Base-by-base conservation (phyloP, 768 basidiomycete genomes). In the Russula sp. region DNA sequence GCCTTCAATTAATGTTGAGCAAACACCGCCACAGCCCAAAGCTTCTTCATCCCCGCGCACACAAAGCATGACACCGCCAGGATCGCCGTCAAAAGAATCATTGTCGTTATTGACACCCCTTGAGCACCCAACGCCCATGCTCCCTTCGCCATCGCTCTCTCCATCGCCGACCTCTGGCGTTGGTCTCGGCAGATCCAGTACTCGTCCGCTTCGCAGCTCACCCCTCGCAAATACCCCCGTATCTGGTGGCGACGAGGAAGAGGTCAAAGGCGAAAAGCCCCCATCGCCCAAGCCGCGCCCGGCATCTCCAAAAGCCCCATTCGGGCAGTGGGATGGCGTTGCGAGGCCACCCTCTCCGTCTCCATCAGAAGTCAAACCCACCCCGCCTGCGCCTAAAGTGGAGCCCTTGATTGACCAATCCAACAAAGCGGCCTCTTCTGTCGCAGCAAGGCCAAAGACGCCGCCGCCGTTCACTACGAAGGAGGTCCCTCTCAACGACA, bases 201-300 rank as follows among this genome's bases (percentile, higher is more conserved):
- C 87, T 8, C 82, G 85, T 7, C 89, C 89, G 0, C 73, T 79
- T 3, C 83, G 87, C n/a, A 91, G 90, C 67, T 91, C 90, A 3
- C 90, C 90, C 1, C 76, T 91, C 54, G 85, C 89, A 4, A 83
- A 73, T 61, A 76, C 79, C 6, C 57, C 75, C 75, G 59, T 82
- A 77, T 65, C 66, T 31, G 62, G 76, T 68, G 80, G 80, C 16
- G 82, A 82, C 9, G 76, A 75, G 13, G 79, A 79, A 39, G 77
- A 76, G 11, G 73, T 57, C 18, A 60, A 68, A 73, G 18, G 72
- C 74, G 40, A 57, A 22, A 69, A 69, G 61, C 57, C 71, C 2
- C 0, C 52, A 9, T 63, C 69, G 50, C 69, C 68, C 14, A 76
- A 74, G 53, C 72, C 73, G n/a, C 77, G 71, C 8, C 75, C 77